Evolutionary conservation across 176 grass and related monocot species (phyloP).

Genomic region (Carex parvula): DNA sequence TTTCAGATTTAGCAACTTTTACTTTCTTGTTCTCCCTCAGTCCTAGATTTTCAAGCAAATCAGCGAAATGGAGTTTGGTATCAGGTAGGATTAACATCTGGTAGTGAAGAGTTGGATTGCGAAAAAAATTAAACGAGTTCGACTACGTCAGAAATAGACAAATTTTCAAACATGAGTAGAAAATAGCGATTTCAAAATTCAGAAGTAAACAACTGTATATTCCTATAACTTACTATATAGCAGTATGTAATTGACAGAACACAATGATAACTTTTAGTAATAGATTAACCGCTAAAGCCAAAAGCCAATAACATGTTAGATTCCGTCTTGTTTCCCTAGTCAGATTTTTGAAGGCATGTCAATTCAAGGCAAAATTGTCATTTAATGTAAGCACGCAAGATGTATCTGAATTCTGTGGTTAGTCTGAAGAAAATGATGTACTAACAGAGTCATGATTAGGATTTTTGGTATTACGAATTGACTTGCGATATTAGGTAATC

Average conservation of each 20-base stretch:
- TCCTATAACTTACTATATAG: background rate
- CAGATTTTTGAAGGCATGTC: background rate
- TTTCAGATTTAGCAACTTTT: too few relatives aligned
- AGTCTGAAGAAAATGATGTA: background rate
- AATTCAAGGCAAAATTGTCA: background rate
- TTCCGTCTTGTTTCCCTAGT: background rate
- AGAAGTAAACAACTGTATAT: too few relatives aligned
- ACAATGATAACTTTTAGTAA: background rate
- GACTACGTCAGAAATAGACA: too few relatives aligned
- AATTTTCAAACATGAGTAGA: too few relatives aligned
- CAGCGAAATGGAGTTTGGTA: too few relatives aligned
- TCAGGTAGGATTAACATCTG: too few relatives aligned
- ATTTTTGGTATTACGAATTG: slow-evolving; percentile 17
- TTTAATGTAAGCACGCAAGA: background rate
- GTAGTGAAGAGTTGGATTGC: too few relatives aligned
- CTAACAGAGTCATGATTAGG: background rate
- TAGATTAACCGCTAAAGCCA: background rate
- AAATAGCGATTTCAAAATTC: too few relatives aligned
- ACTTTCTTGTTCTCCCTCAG: too few relatives aligned
- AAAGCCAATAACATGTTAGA: background rate
- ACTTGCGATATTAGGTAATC: background rate
- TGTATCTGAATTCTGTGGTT: background rate
- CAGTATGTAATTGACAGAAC: background rate
- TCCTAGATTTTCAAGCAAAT: too few relatives aligned
- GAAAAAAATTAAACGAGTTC: too few relatives aligned